Conservation (phyloP, 805 yeast species). For the Metschnikowia drakensbergensis region DNA sequence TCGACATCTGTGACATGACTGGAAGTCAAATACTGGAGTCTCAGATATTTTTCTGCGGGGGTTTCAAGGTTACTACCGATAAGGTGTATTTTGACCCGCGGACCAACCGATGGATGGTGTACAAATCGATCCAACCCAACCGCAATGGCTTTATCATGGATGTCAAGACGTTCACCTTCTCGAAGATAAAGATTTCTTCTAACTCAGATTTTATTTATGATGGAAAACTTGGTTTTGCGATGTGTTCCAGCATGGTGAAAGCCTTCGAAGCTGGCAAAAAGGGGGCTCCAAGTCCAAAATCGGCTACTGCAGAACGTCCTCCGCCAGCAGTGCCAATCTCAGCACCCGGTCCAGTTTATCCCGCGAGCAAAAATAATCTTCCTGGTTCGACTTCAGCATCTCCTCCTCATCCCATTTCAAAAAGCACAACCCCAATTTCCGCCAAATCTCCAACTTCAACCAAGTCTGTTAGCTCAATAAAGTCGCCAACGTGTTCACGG, state of each 20-base stretch:
- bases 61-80: conserved; percentile 43
- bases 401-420: background rate
- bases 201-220: conserved; percentile 16
- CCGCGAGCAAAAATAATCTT: background rate
- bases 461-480: background rate
- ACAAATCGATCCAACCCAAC: conserved; percentile 46
- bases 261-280: background rate
- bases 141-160: conserved; percentile 60
- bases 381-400: background rate
- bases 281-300: background rate
- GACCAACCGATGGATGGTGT: conserved; percentile 33
- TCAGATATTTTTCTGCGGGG: conserved; percentile 67
- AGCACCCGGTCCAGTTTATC: background rate
- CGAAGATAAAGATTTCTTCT: conserved; percentile 33
- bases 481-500: background rate
- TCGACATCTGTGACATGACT: conserved; percentile 47
- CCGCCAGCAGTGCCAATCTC: background rate
- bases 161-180: conserved; percentile 44
- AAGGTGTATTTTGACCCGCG: conserved; percentile 22
- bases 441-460: conserved; percentile 4
- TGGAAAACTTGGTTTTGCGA: conserved; percentile 34
- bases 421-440: conserved; percentile 2
- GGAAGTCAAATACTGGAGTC: conserved; percentile 50
- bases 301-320: background rate
- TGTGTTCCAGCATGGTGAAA: conserved; percentile 13